Conservation (phyloP, 129 eudicot genomes). For the Flaveria brownii region DNA sequence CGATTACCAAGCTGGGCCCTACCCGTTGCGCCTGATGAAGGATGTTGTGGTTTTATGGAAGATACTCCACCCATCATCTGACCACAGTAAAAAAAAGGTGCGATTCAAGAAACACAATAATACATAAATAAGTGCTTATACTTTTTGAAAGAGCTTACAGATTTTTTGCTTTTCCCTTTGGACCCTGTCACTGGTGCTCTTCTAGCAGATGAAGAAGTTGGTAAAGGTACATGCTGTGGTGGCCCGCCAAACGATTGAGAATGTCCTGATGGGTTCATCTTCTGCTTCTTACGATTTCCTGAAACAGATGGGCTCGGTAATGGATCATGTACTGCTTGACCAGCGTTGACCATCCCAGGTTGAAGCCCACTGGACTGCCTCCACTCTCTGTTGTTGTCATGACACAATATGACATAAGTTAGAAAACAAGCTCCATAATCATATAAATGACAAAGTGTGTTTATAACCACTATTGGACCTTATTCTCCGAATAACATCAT, state of each 20-base stretch:
- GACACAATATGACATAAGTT: background rate
- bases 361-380: conserved; percentile 73
- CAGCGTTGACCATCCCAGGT: conserved; percentile 51
- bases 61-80: conserved; percentile 57
- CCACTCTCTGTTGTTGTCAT: conserved; percentile 65
- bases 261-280: conserved; percentile 59
- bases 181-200: conserved; percentile 63
- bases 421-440: background rate
- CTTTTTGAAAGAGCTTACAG: conserved; percentile 48
- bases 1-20: conserved; percentile 70
- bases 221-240: conserved; percentile 46
- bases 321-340: conserved; percentile 70
- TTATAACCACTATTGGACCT: conserved; percentile 45
- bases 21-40: conserved; percentile 56
- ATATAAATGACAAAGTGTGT: background rate
- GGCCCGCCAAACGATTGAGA: conserved; percentile 85
- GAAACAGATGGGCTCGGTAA: conserved; percentile 81
- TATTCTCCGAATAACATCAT: conserved; percentile 79
- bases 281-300: conserved; percentile 87
- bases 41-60: conserved; percentile 58
- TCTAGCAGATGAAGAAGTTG: conserved; percentile 66
- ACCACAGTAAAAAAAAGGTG: conserved; percentile 42
- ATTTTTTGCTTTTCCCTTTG: conserved; percentile 71
- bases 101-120: background rate
- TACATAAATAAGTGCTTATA: background rate